Evolutionary conservation across 768 basidiomycete genomes (phyloP).

Genomic region (Naganishia vaughanmartiniae): DNA sequence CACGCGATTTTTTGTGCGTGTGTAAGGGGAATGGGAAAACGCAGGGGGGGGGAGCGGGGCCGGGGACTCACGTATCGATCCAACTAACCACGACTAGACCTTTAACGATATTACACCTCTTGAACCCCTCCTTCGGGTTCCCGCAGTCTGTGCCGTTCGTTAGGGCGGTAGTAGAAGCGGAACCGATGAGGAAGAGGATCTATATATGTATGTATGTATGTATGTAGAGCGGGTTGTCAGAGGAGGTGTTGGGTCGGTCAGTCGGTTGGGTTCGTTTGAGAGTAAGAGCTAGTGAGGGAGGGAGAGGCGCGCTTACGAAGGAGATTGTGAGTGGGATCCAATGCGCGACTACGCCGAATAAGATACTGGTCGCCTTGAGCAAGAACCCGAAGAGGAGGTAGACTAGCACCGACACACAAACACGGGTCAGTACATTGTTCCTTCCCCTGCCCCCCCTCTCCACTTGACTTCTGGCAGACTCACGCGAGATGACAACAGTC

Average conservation of each 20-base stretch:
- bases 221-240: no score
- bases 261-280: background rate
- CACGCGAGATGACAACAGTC: slow-evolving; percentile 42
- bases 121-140: slow-evolving; percentile 36
- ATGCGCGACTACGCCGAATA: slow-evolving; percentile 50
- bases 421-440: no score
- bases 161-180: slow-evolving; percentile 48
- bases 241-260: background rate
- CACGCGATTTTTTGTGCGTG: no score
- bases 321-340: slow-evolving; percentile 47
- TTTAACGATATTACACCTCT: slow-evolving; percentile 49
- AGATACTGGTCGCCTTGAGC: slow-evolving; percentile 36
- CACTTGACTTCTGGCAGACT: no score
- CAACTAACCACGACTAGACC: slow-evolving; percentile 50
- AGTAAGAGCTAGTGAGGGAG: background rate
- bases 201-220: background rate
- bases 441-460: no score
- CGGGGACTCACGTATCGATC: slow-evolving; percentile 49
- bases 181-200: slow-evolving; percentile 51
- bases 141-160: slow-evolving; percentile 49
- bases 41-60: no score
- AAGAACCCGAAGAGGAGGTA: slow-evolving; percentile 49
- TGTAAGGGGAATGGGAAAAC: no score
- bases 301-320: slow-evolving; percentile 37
- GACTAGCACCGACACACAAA: no score